Base-by-base conservation (phyloP, 2,329 filamentous ascomycete species). In the Colletotrichum viniferum region DNA sequence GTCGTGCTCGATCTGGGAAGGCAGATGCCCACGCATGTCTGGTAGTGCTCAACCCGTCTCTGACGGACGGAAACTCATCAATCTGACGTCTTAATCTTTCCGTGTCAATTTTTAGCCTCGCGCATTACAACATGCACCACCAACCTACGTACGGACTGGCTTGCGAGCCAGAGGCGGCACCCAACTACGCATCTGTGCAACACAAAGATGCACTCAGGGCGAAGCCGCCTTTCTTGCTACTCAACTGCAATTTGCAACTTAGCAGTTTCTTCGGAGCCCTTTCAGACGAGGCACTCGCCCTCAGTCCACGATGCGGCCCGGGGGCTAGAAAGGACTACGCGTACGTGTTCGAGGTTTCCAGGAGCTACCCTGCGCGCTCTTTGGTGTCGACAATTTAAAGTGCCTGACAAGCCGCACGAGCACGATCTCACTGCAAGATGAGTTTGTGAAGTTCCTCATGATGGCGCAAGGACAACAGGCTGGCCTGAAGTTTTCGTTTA, bases 261-360 rank as follows among this genome's bases (percentile, higher is more conserved):
- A 38, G 62, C 28, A 36, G 24, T 32, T 56, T 61, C 24, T 56
- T 63, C 61, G 56, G 43, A 48, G n/a, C 14, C 10, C 13, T 34
- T 48, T 56, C 38, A 24, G 69, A 58, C 48, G 48, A 48, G 43
- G 18, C 38, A 48, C 38, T 48, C 38, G 28, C 16, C 26, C 73
- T 56, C 21, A 38, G 69, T 48, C 16, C 69, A 30, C 26, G 16
- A n/a, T n/a, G 32, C 38, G 69, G 36, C 72, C 73, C 26, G 69
- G 62, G 71, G 21, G 52, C 62, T 63, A 56, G 38, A 61, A 55
- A 66, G 55, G 73, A 75, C 69, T 75, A 75, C 73, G 73, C 73
- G 73, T 75, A 62, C 73, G 32, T 34, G 73, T 75, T 75, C 69
- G 73, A 75, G 62, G n/a, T 62, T 7, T 38, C 73, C n/a, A 61